phyloP scores from a whole-genome alignment of 192 early-diverging fungal genomes.

The Rhizoclosmatium sp. region DNA sequence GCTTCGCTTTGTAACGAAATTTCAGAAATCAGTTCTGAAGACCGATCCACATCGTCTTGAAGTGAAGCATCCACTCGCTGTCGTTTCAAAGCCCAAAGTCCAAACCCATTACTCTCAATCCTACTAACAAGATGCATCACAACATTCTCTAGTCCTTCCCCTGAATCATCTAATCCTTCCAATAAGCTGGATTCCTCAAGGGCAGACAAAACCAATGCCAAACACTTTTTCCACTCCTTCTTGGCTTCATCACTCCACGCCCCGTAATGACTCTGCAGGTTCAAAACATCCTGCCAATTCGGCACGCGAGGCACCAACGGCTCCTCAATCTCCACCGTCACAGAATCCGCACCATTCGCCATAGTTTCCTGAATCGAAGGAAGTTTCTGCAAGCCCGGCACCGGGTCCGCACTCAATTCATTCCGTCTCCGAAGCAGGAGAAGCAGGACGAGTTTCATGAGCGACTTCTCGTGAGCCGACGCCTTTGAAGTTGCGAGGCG shows the following conservation, averaged over 20 bases:
- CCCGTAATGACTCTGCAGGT: conserved; percentile 67
- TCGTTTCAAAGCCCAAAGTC: conserved; percentile 60
- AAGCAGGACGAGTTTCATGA: conserved; percentile 42
- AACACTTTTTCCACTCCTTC: conserved; percentile 65
- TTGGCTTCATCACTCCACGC: conserved; percentile 65
- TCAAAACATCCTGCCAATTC: conserved; percentile 27
- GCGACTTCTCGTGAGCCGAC: conserved; percentile 68
- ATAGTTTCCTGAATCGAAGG: neutral
- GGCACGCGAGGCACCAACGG: neutral
- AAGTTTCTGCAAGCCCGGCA: neutral
- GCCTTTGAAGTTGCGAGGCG: conserved; percentile 68
- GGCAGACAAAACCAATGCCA: conserved; percentile 53
- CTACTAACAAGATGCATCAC: conserved; percentile 65
- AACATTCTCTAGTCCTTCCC: neutral
- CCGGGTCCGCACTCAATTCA: neutral
- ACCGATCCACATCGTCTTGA: neutral
- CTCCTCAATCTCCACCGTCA: neutral
- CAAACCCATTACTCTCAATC: conserved; percentile 77
- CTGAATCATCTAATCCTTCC: neutral
- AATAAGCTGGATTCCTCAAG: conserved; percentile 49
- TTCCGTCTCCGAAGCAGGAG: neutral
- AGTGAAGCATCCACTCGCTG: neutral
- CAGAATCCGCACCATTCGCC: neutral
- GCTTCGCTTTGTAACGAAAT: neutral
- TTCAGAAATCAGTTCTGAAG: neutral